Evolutionary conservation across 1,284 basidiomycete species (phyloP).

Genomic region (Leccinum solheimii): DNA sequence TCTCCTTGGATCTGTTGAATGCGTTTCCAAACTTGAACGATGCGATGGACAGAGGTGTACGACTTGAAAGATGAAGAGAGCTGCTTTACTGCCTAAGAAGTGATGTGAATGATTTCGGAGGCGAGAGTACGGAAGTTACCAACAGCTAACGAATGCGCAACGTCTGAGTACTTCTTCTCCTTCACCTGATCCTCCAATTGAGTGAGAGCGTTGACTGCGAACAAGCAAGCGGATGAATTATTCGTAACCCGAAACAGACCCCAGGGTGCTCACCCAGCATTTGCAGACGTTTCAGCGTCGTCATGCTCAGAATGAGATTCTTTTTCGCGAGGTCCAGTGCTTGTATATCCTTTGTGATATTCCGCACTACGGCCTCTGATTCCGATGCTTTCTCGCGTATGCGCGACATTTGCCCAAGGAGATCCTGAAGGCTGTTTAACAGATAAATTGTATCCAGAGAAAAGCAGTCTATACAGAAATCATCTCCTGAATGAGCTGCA

Average conservation of each 20-base stretch:
- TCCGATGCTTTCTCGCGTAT: conserved; percentile 96
- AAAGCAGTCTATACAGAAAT: conserved; percentile 65
- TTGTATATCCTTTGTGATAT: conserved; percentile 97
- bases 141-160: conserved; percentile 79
- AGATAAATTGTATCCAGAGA: conserved; percentile 1
- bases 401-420: conserved; percentile 89
- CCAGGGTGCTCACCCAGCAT: conserved; percentile 75
- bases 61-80: conserved; percentile 78
- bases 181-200: conserved; percentile 80
- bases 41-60: conserved; percentile 71
- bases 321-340: conserved; percentile 92
- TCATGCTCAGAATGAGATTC: conserved; percentile 89
- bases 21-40: conserved; percentile 75
- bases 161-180: conserved; percentile 80
- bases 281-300: conserved; percentile 85
- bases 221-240: conserved; percentile 3
- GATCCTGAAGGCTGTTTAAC: conserved; percentile 55
- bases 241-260: not conserved
- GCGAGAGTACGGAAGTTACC: conserved; percentile 21
- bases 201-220: conserved; percentile 74
- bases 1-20: conserved; percentile 80
- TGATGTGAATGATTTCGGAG: conserved; percentile 9
- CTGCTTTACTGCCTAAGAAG: conserved; percentile 78
- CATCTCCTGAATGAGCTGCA: conserved; percentile 90
- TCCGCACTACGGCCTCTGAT: conserved; percentile 92